Percentiles rank a stretch among this genome's conserved stretches.
Conservation (phyloP, 148 eudicot genomes). For the Chenopodium suecicum region DNA sequence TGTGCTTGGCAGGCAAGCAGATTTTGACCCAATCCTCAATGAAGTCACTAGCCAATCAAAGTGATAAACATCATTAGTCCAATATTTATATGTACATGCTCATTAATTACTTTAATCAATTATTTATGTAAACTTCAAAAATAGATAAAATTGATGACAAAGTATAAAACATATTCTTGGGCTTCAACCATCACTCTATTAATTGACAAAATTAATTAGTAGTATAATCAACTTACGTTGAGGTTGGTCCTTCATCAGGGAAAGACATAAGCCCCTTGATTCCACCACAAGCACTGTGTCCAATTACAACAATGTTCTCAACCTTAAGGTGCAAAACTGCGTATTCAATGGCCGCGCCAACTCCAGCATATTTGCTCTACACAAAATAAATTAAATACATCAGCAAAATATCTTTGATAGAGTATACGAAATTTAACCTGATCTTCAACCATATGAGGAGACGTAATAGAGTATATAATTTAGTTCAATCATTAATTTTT, state of each 20-base stretch:
- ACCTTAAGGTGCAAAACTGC: constrained; percentile 98
- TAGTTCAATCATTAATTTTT: too few species aligned
- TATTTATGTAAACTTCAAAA: not conserved
- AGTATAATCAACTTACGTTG: constrained; percentile 48
- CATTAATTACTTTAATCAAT: too few species aligned
- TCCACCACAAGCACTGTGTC: constrained; percentile 97
- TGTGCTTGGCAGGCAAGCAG: constrained; percentile 75
- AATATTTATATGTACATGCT: not conserved
- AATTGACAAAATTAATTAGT: not conserved
- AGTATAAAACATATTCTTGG: too few species aligned
- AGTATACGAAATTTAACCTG: too few species aligned
- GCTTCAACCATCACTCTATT: too few species aligned
- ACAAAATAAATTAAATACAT: not conserved
- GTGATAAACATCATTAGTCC: not conserved
- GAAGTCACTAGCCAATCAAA: constrained; percentile 56
- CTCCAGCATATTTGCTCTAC: constrained; percentile 69
- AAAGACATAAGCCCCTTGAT: constrained; percentile 95
- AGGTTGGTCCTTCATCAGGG: constrained; percentile 56
- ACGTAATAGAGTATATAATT: too few species aligned
- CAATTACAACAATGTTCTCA: constrained; percentile 75
- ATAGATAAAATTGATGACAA: too few species aligned
- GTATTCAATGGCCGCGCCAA: constrained; percentile 85
- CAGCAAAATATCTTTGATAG: not conserved
- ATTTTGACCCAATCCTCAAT: constrained; percentile 95
- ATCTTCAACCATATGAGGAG: too few species aligned